Base-by-base conservation (phyloP, 148 eudicot genomes). In the Rhododendron ferrugineum region DNA sequence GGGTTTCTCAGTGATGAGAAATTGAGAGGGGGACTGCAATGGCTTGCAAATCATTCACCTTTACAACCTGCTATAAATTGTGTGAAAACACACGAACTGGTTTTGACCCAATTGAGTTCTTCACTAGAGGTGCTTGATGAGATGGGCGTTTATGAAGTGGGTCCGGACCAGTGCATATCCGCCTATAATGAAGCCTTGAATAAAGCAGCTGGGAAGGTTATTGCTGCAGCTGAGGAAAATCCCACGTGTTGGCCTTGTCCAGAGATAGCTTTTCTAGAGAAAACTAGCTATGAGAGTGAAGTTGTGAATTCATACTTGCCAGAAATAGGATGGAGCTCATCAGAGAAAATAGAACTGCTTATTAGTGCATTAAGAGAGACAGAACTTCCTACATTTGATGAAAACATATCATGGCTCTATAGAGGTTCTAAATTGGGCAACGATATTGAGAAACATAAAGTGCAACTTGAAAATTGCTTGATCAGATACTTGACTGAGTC, bases 231-330 rank as follows among this genome's bases (percentile, higher is more conserved):
- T 62, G 85, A 86, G 30, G 87, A 88, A 44, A 95, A 95, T 85
- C 92, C 92, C 30, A 84, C 84, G 13, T 83, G 90, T 81, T 95
- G 99, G 99, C 99, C 99, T 52, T 95, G 99, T 89, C 95, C 98
- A 54, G 99, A 97, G 87, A 80, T 93, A 47, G 84, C 82, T 80
- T 87, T 95, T 88, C 90, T 97, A 47, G 93, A 92, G 52, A 54
- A 91, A 42, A 87, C 88, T 50, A 87, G 91, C 79, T 80, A 88
- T 54, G 99, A 93, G 85, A 86, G 72, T 76, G 83, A 85, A 88
- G 88, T 86, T n/a, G 91, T 91, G 56, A 87, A 87, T 77, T 80
- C 82, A 52, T 88, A 91, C 84, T 88, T 97, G 85, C 99, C 99
- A 1, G 86, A 79, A 37, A 80, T 90, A 70, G 96, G 98, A 76